A percentile compares a stretch with the other conserved stretches of the same genome.
These are phyloP conservation scores for Henckelia pumila DNA, from an alignment of 257 asterid species.

Conservation along the genomic window DNA sequence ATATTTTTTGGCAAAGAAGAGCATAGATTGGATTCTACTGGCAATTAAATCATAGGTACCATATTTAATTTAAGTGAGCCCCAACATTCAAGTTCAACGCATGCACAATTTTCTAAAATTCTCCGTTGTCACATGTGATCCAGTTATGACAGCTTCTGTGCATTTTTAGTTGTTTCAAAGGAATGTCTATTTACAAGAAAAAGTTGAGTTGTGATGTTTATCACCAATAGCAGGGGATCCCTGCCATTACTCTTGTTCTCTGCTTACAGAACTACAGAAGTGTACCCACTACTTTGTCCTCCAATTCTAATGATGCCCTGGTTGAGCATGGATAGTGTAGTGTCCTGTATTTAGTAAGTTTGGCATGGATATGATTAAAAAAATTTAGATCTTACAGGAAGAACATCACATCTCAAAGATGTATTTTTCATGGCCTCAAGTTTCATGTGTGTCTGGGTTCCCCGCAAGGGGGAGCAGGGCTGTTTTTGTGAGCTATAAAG, in stretches of 20 bases:
- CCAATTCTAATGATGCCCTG: slow-evolving; percentile 19
- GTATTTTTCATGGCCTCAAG: slow-evolving; percentile 89
- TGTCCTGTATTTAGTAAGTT: background rate
- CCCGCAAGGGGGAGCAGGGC: slow-evolving; percentile 74
- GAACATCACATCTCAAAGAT: slow-evolving; percentile 68
- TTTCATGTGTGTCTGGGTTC: slow-evolving; percentile 65
- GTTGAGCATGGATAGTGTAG: slow-evolving; percentile 12
- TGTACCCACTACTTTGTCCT: slow-evolving; percentile 5
- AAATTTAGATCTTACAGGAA: slow-evolving; percentile 53
- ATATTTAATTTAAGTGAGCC: too few species aligned
- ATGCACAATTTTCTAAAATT: background rate
- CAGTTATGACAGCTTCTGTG: background rate
- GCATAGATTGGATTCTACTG: background rate
- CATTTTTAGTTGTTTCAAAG: background rate
- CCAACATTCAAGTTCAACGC: background rate
- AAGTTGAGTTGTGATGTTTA: background rate
- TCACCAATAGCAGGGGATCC: background rate
- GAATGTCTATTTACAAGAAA: background rate
- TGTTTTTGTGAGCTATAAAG: slow-evolving; percentile 71
- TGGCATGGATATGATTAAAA: slow-evolving; percentile 3
- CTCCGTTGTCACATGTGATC: background rate
- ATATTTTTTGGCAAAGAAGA: background rate
- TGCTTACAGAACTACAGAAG: slow-evolving; percentile 1
- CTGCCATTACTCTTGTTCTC: slow-evolving; percentile 4
- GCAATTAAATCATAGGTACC: too few species aligned